These are phyloP conservation scores for Tephrocybe sp. DNA, from an alignment of 768 basidiomycete species.

Conservation along the genomic window DNA sequence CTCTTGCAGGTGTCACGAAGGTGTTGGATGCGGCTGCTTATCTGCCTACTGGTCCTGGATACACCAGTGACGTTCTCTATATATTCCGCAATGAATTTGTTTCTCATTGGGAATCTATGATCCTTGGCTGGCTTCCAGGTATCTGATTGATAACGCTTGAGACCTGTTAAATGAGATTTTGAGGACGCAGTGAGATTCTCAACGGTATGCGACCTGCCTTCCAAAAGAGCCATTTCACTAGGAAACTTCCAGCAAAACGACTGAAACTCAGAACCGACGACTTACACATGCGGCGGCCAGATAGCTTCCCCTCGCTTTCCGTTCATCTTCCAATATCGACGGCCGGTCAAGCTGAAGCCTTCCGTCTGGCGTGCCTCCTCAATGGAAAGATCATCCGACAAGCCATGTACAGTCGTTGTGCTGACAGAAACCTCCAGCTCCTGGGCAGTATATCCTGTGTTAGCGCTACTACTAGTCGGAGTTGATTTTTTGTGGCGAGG, in stretches of 20 bases:
- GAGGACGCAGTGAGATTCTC: not conserved
- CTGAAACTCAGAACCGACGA: not conserved
- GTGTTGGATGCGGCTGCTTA: conserved; percentile 57
- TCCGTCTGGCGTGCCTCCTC: conserved; percentile 27
- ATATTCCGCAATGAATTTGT: conserved; percentile 60
- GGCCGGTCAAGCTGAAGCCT: conserved; percentile 40
- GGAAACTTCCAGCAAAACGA: not conserved
- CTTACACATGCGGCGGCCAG: conserved; percentile 51
- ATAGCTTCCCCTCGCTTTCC: conserved; percentile 48
- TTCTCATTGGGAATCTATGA: conserved; percentile 56
- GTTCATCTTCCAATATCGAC: conserved; percentile 55
- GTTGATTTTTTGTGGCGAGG: not conserved
- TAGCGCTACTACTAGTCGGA: not conserved
- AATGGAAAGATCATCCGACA: conserved; percentile 38
- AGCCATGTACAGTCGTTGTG: conserved; percentile 37
- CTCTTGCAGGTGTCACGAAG: conserved; percentile 50
- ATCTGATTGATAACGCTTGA: conserved; percentile 46
- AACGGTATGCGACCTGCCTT: conserved; percentile 32
- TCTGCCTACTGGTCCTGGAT: conserved; percentile 53
- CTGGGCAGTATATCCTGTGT: conserved; percentile 1
- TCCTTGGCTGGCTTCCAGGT: conserved; percentile 45
- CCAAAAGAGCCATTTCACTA: conserved; percentile 49
- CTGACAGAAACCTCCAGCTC: conserved; percentile 25
- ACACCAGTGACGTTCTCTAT: conserved; percentile 50
- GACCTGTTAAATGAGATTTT: conserved; percentile 32